Base-by-base conservation (phyloP, 1,284 basidiomycete species). In the Boletus chippewaensis region DNA sequence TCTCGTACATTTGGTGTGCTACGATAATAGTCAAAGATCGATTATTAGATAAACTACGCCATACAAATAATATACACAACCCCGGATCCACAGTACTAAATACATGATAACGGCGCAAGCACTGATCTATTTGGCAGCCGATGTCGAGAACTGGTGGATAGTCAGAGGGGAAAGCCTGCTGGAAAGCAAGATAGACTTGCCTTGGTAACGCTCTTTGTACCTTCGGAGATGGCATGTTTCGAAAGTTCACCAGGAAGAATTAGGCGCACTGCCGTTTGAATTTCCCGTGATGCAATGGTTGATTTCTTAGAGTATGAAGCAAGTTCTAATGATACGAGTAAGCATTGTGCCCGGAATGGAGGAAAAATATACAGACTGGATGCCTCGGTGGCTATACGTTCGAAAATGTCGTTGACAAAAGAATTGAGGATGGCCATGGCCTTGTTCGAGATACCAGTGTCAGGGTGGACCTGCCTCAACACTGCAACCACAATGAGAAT, bases 361-460 rank as follows among this genome's bases (percentile, higher is more conserved):
- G 0, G n/a, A 2, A 32, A 15, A 2, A 0, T 12, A 12, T 20
- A 47, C 58, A 28, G 26, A 79, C 78, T 87, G 53, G 83, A 84
- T 15, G 87, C 86, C 67, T 89, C 87, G 15, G 77, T 74, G 18
- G 87, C 84, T 65, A 89, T 83, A 42, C 84, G 81, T 71, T 87
- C 84, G 55, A 87, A 88, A 64, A 88, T 86, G 36, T 85, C 83
- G 56, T 82, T 81, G 59, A 85, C 82, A 61, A 84, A 85, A 3
- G 83, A 85, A 72, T 87, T 87, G 50, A 88, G 71, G 62, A 88
- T 87, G 50, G 80, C 77, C 85, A 88, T 88, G 49, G 84, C 85
- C 75, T 88, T 88, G 78, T 86, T 87, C 50, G 81, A 78, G 65
- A 87, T 86, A 78, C 86, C 85, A 51, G 85, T 87, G 62, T 88